Base-by-base conservation (phyloP, 179 eudicot species). In the Beta corolliflora region DNA sequence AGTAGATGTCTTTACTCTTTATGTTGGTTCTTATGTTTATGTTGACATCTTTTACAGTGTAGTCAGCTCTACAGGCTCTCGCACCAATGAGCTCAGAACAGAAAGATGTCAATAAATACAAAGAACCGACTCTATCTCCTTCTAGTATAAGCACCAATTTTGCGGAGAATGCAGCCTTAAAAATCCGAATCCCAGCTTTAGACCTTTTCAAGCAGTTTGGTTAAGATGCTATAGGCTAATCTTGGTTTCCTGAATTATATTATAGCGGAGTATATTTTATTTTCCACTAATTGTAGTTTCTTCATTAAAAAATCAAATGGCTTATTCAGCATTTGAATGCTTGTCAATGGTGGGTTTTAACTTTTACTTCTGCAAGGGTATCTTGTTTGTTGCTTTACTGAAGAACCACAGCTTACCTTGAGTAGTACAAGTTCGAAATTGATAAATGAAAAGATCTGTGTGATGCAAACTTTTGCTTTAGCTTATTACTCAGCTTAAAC, bases 391-490 rank as follows among this genome's bases (percentile, higher is more conserved):
- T 23, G 18, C 29, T 10, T 53, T 16, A 73, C n/a, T 45, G 15
- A 48, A 21, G 31, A 71, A 63, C 16, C 21, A 23, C 76, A n/a
- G 31, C 36, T 23, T 16, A 45, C 56, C n/a, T n/a, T 71, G 13
- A 46, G 48, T 5, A 56, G 82, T 46, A 14, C 11, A 60, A 60
- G 36, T 71, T 59, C 61, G 48, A 18, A 63, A 45, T 18, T 7
- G 66, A 23, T 56, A 11, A 66, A 60, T 55, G 21, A 54, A 81
- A 36, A 36, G 60, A 16, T 41, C 23, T 52, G 11, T 64, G 50
- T 54, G 56, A 23, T 66, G 76, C 66, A 61, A 25, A 54, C 31
- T 75, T 8, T 80, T 19, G 45, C 41, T 73, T 59, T 76, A 67
- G 75, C 15, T 53, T 44, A 41, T 80, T 44, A 53, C 55, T 45